Percentiles rank a stretch among this genome's conserved stretches.
These are phyloP conservation scores for Diutina pseudorugosa DNA, from an alignment of 1,139 yeast species.

Conservation along the genomic window DNA sequence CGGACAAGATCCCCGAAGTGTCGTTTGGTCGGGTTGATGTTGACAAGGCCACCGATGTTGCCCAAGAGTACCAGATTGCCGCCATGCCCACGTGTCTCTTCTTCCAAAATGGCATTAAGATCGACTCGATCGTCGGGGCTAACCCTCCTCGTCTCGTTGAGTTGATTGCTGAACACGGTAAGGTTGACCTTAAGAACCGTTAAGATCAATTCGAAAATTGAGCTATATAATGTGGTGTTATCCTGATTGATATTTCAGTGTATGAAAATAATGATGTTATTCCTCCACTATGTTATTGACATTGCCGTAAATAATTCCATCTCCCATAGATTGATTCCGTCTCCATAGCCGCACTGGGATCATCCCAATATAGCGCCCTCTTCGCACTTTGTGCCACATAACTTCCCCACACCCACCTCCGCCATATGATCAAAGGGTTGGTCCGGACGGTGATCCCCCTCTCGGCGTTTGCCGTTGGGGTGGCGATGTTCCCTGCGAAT, in stretches of 20 bases:
- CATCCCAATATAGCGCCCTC: neutral
- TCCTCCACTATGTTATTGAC: neutral
- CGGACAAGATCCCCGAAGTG: constrained; percentile 18
- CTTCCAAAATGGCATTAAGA: neutral
- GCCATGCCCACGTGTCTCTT: constrained; percentile 4
- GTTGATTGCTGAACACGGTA: constrained; percentile 15
- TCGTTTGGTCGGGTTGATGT: constrained; percentile 3
- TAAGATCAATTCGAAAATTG: neutral
- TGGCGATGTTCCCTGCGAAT: constrained; percentile 29
- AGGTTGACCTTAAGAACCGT: constrained; percentile 11
- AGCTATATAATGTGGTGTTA: neutral
- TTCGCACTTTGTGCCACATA: neutral
- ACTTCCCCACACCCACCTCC: neutral
- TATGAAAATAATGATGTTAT: too few species aligned
- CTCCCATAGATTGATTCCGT: too few species aligned
- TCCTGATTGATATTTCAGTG: neutral
- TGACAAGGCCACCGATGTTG: constrained; percentile 3
- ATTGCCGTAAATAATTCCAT: neutral
- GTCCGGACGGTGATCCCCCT: constrained; percentile 18
- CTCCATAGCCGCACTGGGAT: neutral
- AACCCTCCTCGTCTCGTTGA: constrained; percentile 7
- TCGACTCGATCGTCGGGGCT: neutral
- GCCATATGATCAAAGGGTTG: constrained; percentile 2
- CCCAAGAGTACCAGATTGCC: neutral
- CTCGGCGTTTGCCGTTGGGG: constrained; percentile 35